phyloP scores from a whole-genome alignment of 371 early-diverging fungal species.

The Nematocida sp. region DNA sequence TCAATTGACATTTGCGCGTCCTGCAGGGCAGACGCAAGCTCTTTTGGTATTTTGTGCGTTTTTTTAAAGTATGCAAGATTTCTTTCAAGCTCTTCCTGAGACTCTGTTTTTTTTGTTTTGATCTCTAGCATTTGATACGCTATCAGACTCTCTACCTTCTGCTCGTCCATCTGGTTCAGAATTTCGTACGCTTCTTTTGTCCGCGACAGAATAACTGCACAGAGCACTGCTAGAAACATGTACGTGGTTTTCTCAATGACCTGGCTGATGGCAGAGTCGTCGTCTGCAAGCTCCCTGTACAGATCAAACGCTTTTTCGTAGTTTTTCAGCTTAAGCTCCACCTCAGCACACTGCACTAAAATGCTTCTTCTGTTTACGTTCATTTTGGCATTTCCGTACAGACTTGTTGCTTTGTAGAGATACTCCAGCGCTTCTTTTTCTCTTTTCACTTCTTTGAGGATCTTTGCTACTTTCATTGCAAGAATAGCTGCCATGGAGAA shows the following conservation, averaged over 20 bases:
- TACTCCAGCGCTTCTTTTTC: conserved; percentile 37
- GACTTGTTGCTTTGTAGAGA: conserved; percentile 32
- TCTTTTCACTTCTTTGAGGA: conserved; percentile 8
- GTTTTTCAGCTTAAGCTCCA: conserved; percentile 34
- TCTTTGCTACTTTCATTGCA: conserved; percentile 17
- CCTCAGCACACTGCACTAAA: conserved; percentile 31
- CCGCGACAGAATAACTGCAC: conserved; percentile 29
- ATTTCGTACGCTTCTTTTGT: conserved; percentile 23
- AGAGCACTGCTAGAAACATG: conserved; percentile 23
- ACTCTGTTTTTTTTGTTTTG: neutral
- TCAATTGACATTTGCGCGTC: conserved; percentile 44
- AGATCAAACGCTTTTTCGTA: conserved; percentile 42
- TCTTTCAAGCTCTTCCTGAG: conserved; percentile 34
- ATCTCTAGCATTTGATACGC: conserved; percentile 32
- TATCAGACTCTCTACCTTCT: conserved; percentile 24
- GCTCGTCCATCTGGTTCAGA: conserved; percentile 41
- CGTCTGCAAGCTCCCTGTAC: conserved; percentile 21
- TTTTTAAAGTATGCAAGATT: conserved; percentile 30
- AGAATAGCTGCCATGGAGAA: conserved; percentile 24
- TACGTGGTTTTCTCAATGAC: conserved; percentile 38
- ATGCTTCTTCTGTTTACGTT: conserved; percentile 39
- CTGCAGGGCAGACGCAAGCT: conserved; percentile 10
- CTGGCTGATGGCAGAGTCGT: conserved; percentile 17
- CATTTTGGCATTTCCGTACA: conserved; percentile 40
- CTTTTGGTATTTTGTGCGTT: conserved; percentile 28